Evolutionary conservation across 2,329 filamentous ascomycete genomes (phyloP), one percentile per base, ranked within the genome.

Genomic region (Aspergillus candidus): DNA sequence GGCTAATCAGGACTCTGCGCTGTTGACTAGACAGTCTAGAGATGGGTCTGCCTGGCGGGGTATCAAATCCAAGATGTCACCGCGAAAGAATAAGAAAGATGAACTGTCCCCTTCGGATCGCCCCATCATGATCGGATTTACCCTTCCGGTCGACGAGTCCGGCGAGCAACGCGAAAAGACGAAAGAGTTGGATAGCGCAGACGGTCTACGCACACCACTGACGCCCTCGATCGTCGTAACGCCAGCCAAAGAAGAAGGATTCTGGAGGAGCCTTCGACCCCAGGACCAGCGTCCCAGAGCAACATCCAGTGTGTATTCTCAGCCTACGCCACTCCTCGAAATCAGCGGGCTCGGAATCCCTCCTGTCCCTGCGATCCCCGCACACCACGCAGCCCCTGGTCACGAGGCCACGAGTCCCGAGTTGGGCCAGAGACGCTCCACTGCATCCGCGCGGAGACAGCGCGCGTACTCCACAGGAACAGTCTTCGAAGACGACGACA

Each of bases 191-290:
- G 60, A 67, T 30, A 58, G 58, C 47, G 50, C 56, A 22, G 51
- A 55, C 6, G 59, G 54, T 22, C 57, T 58, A 42, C 52, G 53
- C 11, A 69, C 68, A 3, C 69, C 70, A 1, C 57, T 62, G 13
- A 73, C 71, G 1, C 71, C 71, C 4, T 66, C 67, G 1, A 74
- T 74, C 35, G 53, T 73, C 12, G 58, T 74, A 12, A 74, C 72
- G 0, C 69, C 72, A 4, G 70, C 71, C 8, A 58, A 60, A 32
- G 67, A 71, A 17, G 60, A 66, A 34, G 56, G 57, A 4, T 60
- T 59, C 2, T 71, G 69, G 69, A 53, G 57, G 14, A 52, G 49
- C 10, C 40, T 60, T 10, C 56, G 56, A 27, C 49, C 52, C 1
- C 56, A 59, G 38, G 43, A 48, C 7, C 50, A 50, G 17, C 56